Base-by-base conservation (phyloP, 2,329 filamentous ascomycete species). In the Juglanconis oblonga region DNA sequence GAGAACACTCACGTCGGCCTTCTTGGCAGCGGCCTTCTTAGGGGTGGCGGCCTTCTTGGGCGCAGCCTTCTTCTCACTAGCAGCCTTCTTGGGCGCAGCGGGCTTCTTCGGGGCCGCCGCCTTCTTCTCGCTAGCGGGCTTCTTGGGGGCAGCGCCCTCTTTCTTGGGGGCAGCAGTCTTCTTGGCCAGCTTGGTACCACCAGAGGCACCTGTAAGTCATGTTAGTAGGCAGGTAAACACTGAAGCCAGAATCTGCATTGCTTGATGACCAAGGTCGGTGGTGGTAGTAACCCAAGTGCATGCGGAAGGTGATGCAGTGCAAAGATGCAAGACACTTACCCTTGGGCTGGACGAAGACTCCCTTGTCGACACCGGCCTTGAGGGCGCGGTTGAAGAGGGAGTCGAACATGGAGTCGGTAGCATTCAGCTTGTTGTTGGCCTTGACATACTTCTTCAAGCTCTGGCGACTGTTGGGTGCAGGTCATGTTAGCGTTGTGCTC, bases 331-430 rank as follows among this genome's bases (percentile, higher is more conserved):
- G 42, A 51, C 36, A 81, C 85, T 67, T 83, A 92, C 92, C 92
- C 87, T 97, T 97, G 71, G 92, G 93, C 75, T 94, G 92, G 72
- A 87, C 84, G 73, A 97, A 97, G 70, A 90, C 83, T 64, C 90
- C 91, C 82, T 89, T 92, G 71, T 96, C 91, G 69, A 93, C 92
- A 75, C 92, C 92, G 62, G 81, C 79, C 78, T 89, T 86, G 73
- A 96, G 82, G 57, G 91, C 91, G 76, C 89, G 89, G 87, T 95
- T 95, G 86, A 96, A 92, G 70, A 92, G 88, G 64, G 83, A 83
- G 71, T 83, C 83, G 76, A 86, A 86, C 83, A 85, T 85, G 70
- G 79, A 79, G 72, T 80, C 78, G 42, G 69, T 67, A 61, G 73
- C 75, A 44, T 51, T 59, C 68, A 81, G 72, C 62, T 71, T 75